These are phyloP conservation scores for Ascoidea rubescens DNA, from an alignment of 805 yeast genomes.

Conservation along the genomic window DNA sequence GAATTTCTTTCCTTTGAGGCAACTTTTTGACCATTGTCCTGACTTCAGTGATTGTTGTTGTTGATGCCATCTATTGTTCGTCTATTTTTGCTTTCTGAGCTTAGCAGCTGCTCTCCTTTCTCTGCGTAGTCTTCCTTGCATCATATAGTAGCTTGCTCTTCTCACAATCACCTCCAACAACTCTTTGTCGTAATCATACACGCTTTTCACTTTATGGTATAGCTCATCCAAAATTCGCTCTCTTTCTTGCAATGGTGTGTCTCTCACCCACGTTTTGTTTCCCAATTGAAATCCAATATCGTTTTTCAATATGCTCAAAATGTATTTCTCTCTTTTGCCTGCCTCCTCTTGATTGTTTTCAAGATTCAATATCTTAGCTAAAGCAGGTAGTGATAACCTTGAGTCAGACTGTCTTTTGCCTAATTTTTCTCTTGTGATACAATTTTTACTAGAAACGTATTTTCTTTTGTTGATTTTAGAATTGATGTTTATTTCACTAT, in stretches of 20 bases:
- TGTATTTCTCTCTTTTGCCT: conserved; percentile 35
- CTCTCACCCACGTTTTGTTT: conserved; percentile 74
- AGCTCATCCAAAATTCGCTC: conserved; percentile 32
- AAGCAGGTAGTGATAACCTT: conserved; percentile 40
- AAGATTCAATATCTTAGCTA: conserved; percentile 37
- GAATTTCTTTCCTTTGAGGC: too few relatives aligned
- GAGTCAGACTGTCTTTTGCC: conserved; percentile 26
- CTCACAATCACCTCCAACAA: conserved; percentile 61
- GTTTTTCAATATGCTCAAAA: conserved; percentile 36
- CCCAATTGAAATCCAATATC: conserved; percentile 64
- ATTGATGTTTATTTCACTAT: too few relatives aligned
- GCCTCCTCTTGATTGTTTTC: conserved; percentile 36
- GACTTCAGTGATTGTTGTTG: too few relatives aligned
- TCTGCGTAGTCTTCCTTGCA: conserved; percentile 65
- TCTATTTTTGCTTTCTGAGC: conserved; percentile 3
- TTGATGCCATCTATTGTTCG: too few relatives aligned
- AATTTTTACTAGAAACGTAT: neutral
- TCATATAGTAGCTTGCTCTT: conserved; percentile 66
- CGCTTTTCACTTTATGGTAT: conserved; percentile 28
- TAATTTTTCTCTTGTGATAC: neutral
- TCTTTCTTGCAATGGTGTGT: conserved; percentile 45
- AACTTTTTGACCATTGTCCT: too few relatives aligned
- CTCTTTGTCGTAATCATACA: conserved; percentile 38
- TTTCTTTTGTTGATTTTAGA: neutral
- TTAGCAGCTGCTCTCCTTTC: conserved; percentile 41